Evolutionary conservation across 192 early-diverging fungal genomes (phyloP), one percentile per base, ranked within the genome.

Genomic region (Coemansia sp.): DNA sequence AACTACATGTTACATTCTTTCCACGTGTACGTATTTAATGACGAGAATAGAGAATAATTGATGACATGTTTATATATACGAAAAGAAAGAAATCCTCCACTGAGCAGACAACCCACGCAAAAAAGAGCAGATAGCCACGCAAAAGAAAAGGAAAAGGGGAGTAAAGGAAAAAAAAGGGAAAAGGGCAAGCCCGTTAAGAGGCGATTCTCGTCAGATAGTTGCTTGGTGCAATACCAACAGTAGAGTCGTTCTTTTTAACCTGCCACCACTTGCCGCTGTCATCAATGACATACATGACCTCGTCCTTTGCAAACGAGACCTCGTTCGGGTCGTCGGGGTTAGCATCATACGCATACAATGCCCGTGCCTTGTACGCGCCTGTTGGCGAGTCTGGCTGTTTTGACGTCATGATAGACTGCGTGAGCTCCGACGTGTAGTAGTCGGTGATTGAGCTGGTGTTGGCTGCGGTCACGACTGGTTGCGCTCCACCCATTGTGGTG

Each of bases 241-340:
- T 76, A 8, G 93, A 94, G 71, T 95, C 88, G 21, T 83, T 77
- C 76, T 90, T 91, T 64, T 88, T 88, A 59, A 93, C 94, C 77
- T 95, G 91, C 95, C 96, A 98, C 96, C 96, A 98, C 75, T 98
- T 97, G 73, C 96, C 96, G 80, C 90, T 90, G 71, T 88, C 93
- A 74, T 95, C 93, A 9, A 92, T 78, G 52, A 98, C 89, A 49
- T 94, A 90, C 74, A 98, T 72, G 22, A 89, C 66, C 61, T 97
- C 94, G 62, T 90, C 93, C 76, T 98, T 98, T 8, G 65, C 66
- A 81, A 97, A 95, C 7, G 90, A 90, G 8, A 98, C 73, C 74
- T 98, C 96, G 71, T 94, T 93, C 13, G 91, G 91, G 82, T 98
- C 96, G 22, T 91, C 90, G 0, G 90, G 88, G 79, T 92, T 97